Conservation (phyloP, 768 basidiomycete genomes). For the Gymnopilus dilepis region DNA sequence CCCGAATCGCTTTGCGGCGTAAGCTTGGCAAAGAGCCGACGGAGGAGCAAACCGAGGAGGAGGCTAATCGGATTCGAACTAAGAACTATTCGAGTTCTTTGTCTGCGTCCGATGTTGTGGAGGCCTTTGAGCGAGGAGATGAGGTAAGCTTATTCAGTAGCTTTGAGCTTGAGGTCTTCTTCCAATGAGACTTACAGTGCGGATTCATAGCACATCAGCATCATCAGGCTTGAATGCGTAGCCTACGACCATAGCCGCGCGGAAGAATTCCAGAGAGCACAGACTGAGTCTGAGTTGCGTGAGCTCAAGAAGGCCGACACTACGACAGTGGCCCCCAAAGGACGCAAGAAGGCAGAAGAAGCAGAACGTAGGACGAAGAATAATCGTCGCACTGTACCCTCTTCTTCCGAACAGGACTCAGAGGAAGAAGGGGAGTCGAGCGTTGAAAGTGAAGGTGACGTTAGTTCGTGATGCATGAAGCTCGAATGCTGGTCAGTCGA, state of each 20-base stretch:
- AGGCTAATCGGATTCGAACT: not conserved
- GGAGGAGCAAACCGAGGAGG: constrained; percentile 3
- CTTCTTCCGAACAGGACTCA: not conserved
- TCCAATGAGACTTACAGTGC: not conserved
- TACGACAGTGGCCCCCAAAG: no score
- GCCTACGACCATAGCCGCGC: constrained; percentile 11
- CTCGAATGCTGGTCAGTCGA: no score
- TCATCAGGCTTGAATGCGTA: constrained; percentile 12
- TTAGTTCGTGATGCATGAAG: no score
- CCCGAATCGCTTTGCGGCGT: constrained; percentile 13
- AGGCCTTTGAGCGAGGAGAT: constrained; percentile 19
- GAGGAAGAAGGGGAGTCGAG: not conserved
- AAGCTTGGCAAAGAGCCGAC: constrained; percentile 3
- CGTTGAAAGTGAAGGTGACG: not conserved
- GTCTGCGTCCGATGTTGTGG: constrained; percentile 12
- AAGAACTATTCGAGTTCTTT: constrained; percentile 7
- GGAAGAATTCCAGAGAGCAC: not conserved
- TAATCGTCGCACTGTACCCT: not conserved
- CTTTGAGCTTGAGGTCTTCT: not conserved
- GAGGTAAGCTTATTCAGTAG: constrained; percentile 5
- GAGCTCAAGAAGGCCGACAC: constrained; percentile 1
- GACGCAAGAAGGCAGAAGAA: not conserved
- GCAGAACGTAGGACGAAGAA: not conserved
- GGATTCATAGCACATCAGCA: constrained; percentile 4
- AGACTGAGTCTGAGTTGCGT: no score